A percentile compares a stretch with the other conserved stretches of the same genome.
Evolutionary conservation across 345 rosid genomes (phyloP).

Genomic region (Conringia planisiliqua): DNA sequence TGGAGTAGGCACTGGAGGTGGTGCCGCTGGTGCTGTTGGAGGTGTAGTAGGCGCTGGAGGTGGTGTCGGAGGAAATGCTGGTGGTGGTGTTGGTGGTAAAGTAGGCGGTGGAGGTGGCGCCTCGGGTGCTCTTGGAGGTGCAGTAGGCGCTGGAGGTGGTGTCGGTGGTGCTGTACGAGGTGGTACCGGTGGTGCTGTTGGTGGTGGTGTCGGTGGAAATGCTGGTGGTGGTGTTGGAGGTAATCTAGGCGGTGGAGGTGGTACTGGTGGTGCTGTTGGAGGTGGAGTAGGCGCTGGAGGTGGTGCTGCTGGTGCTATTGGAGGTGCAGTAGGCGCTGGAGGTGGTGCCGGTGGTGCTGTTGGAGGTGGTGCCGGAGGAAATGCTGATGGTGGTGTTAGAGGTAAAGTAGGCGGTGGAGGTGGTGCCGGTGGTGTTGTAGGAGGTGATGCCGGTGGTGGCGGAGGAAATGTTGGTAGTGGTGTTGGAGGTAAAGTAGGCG

Average conservation of each 20-base stretch:
- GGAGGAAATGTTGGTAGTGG: neutral
- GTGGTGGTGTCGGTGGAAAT: neutral
- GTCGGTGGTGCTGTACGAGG: neutral
- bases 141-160: neutral
- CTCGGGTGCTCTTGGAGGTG: neutral
- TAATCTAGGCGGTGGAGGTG: neutral
- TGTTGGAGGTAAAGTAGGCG: neutral
- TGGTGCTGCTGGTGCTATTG: slow-evolving; percentile 28
- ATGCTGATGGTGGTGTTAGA: neutral
- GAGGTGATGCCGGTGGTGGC: neutral
- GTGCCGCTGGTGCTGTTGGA: neutral
- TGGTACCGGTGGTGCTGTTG: neutral
- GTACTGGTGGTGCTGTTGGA: neutral
- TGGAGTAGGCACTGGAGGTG: neutral
- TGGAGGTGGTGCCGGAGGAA: neutral
- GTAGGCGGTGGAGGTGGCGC: neutral
- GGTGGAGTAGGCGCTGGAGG: slow-evolving; percentile 21
- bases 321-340: neutral
- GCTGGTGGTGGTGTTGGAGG: neutral
- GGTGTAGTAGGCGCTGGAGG: neutral
- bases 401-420: neutral
- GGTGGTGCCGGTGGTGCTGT: slow-evolving; percentile 29
- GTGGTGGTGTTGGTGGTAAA: neutral
- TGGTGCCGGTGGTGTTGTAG: neutral
- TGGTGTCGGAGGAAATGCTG: neutral